Base-by-base conservation (phyloP, 2,329 filamentous ascomycete species). In the Colletotrichum musicola region DNA sequence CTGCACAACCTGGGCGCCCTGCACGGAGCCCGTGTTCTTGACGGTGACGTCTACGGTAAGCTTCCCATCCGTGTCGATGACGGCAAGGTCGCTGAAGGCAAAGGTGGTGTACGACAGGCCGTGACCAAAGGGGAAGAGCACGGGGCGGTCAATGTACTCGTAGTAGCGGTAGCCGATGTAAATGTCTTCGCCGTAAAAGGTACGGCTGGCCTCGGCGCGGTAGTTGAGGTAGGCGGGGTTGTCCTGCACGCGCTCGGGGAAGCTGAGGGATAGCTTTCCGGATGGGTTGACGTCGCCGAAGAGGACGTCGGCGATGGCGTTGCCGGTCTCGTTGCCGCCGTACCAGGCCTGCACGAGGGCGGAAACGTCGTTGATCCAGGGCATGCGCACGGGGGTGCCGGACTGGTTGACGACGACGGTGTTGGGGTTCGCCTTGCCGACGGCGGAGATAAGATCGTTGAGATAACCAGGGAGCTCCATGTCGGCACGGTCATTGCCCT, bases 91-190 rank as follows among this genome's bases (percentile, higher is more conserved):
- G 1, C 80, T 83, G 69, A 83, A 82, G 2, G 74, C 74, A 77
- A 93, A 94, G 1, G 80, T 86, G 0, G 91, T 93, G 77, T 93
- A 94, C 20, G 88, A 90, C 5, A 94, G 81, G 12, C 92, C 92
- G 74, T 92, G 88, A 12, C 92, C 91, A 75, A 94, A 94, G 50
- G 89, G 85, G 79, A 93, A 93, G 12, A 90, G 82, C 0, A 88
- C 85, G 0, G 82, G 80, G 4, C 88, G 83, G 47, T 87, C 82
- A 16, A 84, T 81, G 73, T 85, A 88, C 75, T 94, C 91, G 75
- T 92, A 93, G 80, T 87, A 92, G 27, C 90, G 84, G 78, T 94
- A 94, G 1, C 91, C 92, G 50, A 93, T 84, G 76, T 92, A 93
- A 54, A 93, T 82, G 69, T 92, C 91, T 76, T 93, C 91, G 58